A percentile compares a stretch with the other conserved stretches of the same genome.
Evolutionary conservation across 805 yeast species (phyloP).

Genomic region (Tetrapisispora phaffii): DNA sequence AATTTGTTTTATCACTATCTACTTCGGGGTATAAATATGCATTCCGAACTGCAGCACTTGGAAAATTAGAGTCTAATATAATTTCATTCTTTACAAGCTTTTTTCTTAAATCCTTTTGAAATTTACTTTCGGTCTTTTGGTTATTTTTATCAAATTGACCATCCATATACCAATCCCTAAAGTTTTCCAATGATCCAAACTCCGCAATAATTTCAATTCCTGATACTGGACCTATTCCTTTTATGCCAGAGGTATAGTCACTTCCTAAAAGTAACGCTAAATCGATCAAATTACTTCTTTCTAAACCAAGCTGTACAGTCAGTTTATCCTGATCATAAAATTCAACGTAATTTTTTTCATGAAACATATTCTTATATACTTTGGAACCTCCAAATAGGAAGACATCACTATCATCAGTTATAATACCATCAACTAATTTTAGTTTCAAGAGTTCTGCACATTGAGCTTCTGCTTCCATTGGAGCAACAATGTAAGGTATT

Average conservation of each 20-base stretch:
- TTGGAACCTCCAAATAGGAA: slow-evolving; percentile 82
- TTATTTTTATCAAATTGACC: slow-evolving; percentile 35
- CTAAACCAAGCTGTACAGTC: slow-evolving; percentile 53
- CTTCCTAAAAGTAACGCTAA: slow-evolving; percentile 82
- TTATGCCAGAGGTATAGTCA: slow-evolving; percentile 88
- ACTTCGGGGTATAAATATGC: slow-evolving; percentile 80
- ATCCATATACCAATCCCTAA: slow-evolving; percentile 34
- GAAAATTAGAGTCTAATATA: slow-evolving; percentile 55
- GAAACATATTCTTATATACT: slow-evolving; percentile 87
- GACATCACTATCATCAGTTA: slow-evolving; percentile 96
- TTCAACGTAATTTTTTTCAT: slow-evolving; percentile 86
- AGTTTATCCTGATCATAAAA: slow-evolving; percentile 57
- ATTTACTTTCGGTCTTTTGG: slow-evolving; percentile 35
- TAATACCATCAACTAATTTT: slow-evolving; percentile 81
- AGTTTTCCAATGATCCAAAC: slow-evolving; percentile 41
- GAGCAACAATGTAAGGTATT: slow-evolving; percentile 89
- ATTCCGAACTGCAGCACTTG: slow-evolving; percentile 54
- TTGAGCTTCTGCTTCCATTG: slow-evolving; percentile 99
- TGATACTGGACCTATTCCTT: slow-evolving; percentile 88
- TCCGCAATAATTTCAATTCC: slow-evolving; percentile 87
- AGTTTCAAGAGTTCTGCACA: slow-evolving; percentile 72
- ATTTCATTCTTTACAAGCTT: slow-evolving; percentile 44
- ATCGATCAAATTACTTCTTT: slow-evolving; percentile 56
- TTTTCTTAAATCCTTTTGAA: slow-evolving; percentile 49
- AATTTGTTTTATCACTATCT: slow-evolving; percentile 66